Base-by-base conservation (phyloP, 805 yeast genomes). In the Pichia occidentalis region DNA sequence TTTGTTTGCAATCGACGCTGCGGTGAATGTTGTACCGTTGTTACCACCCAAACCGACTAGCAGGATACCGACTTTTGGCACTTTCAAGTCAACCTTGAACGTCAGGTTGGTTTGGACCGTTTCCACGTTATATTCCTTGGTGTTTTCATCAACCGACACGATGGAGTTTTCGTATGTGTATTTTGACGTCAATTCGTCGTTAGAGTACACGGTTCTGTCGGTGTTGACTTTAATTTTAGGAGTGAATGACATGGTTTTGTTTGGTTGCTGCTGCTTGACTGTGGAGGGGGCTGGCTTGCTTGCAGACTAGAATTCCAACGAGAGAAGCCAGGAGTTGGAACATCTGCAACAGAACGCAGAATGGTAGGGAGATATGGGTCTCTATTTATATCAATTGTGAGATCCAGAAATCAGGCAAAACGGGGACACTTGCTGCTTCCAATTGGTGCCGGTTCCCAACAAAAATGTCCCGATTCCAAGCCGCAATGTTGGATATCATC, bases 21-120 rank as follows among this genome's bases (percentile, higher is more conserved):
- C 87, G 38, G 87, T 75, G 48, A 90, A 71, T 11, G 97, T 88
- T 42, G 96, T 73, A 62, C 97, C 97, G 57, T 88, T 88, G 71
- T 88, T 88, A 63, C 97, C 97, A 52, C 97, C 97, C 49, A 88
- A 71, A 51, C 97, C 97, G 24, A 88, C 97, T 46, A 90, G 71
- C 77, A 88, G 64, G 46, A 88, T 68, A 52, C 97, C 97, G 34
- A 86, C 73, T 62, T 81, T 86, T 51, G 95, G 95, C 30, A 80
- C 76, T 40, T 70, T 71, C 57, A 85, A 71, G 51, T 86, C 94
- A 36, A 85, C 80, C 62, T 85, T 85, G 71, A 88, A 90, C 57
- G 86, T 80, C 56, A 85, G 85, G 48, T 85, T 81, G 47, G 71
- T 72, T 40, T 71, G 56, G 38, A 80, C 73, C 17, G 95, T 95